A percentile compares a stretch with the other conserved stretches of the same genome.
Evolutionary conservation across 768 basidiomycete genomes (phyloP).

Genomic region (Collybiopsis confluens): DNA sequence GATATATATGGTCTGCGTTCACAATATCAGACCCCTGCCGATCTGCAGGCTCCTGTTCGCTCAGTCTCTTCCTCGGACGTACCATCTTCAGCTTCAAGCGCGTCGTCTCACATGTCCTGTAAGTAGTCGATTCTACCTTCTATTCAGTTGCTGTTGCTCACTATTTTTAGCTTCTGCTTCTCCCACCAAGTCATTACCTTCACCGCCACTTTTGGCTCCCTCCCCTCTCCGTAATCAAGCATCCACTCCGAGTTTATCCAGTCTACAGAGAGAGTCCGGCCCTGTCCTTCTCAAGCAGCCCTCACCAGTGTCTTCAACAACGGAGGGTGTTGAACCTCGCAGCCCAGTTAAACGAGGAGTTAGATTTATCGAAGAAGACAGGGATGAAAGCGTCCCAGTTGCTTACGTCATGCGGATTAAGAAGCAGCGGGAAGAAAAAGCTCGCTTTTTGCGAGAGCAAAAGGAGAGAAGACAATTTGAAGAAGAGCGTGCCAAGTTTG

Average conservation of each 20-base stretch:
- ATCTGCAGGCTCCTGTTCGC: background rate
- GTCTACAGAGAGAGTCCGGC: conserved; percentile 4
- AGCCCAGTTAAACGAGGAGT: conserved; percentile 47
- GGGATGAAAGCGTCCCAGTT: conserved; percentile 66
- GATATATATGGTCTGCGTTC: conserved; percentile 29
- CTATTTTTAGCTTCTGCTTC: conserved; percentile 2
- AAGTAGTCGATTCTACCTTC: conserved; percentile 8
- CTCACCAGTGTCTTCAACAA: conserved; percentile 9
- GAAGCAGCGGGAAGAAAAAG: conserved; percentile 72
- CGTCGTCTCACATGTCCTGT: conserved; percentile 10
- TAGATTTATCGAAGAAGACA: conserved; percentile 61
- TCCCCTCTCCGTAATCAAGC: conserved; percentile 13
- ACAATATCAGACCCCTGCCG: conserved; percentile 3
- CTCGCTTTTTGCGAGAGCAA: conserved; percentile 58
- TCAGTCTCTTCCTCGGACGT: background rate
- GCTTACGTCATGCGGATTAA: conserved; percentile 67
- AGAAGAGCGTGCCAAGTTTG: conserved; percentile 35
- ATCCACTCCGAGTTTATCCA: conserved; percentile 7
- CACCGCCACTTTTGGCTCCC: conserved; percentile 4
- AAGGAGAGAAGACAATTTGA: conserved; percentile 48
- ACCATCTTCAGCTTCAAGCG: conserved; percentile 10
- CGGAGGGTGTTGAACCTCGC: no score
- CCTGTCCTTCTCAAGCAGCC: conserved; percentile 10
- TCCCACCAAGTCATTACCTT: conserved; percentile 2
- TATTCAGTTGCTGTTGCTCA: background rate